Conservation (phyloP, 371 early-diverging fungal genomes). For the Gilbertella persicaria region DNA sequence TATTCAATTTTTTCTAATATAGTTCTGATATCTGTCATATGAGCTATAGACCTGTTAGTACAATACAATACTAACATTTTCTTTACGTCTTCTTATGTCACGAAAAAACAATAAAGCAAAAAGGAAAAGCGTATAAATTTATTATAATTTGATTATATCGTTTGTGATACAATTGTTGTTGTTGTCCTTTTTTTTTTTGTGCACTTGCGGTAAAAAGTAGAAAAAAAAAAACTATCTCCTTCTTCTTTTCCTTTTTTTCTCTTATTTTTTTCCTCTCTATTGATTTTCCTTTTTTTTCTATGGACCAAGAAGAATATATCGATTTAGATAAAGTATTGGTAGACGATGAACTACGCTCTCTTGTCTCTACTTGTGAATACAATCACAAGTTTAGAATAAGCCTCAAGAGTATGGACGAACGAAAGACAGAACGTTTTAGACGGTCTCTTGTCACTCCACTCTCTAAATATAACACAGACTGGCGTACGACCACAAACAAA, state of each 20-base stretch:
- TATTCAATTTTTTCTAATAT: constrained; percentile 11
- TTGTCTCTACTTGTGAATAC: background rate
- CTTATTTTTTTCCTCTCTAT: background rate
- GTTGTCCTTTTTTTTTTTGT: background rate
- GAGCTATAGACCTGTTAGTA: too few species aligned
- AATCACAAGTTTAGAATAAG: constrained; percentile 4
- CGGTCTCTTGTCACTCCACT: constrained; percentile 20
- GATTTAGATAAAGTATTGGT: constrained; percentile 16
- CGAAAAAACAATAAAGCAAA: too few species aligned
- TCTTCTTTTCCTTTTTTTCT: background rate
- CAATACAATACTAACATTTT: too few species aligned
- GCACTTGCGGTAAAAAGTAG: background rate
- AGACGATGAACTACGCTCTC: constrained; percentile 8
- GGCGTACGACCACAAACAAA: background rate
- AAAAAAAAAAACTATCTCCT: background rate
- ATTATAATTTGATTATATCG: too few species aligned
- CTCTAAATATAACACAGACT: background rate
- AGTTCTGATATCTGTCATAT: too few species aligned
- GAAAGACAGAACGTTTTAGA: constrained; percentile 7
- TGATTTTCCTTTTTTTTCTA: constrained; percentile 1
- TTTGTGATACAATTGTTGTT: background rate
- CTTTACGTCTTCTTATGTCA: too few species aligned
- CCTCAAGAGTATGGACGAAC: constrained; percentile 16
- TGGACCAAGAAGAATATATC: constrained; percentile 9
- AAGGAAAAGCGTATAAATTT: too few species aligned